Conservation (phyloP, 2,329 filamentous ascomycete genomes). For the Coniochaeta ligniaria region DNA sequence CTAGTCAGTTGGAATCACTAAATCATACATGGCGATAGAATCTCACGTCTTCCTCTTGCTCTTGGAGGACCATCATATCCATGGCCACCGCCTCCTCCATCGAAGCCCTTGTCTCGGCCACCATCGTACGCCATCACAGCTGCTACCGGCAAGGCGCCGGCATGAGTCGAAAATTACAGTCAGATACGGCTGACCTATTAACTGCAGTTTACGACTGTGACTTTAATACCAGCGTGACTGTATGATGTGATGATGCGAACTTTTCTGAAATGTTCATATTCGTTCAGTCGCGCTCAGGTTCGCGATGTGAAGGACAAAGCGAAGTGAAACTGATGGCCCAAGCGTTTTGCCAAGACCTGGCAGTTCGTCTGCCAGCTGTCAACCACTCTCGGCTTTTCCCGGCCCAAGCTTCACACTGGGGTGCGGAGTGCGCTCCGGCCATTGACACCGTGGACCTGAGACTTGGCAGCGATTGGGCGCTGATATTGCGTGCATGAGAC, state of each 20-base stretch:
- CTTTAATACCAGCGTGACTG: no score
- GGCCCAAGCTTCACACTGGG: neutral
- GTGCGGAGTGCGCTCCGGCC: neutral
- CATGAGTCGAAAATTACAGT: neutral
- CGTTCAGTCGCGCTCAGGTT: neutral
- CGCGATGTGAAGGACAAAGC: neutral
- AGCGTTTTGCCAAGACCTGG: neutral
- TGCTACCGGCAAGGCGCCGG: neutral
- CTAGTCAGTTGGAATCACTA: neutral
- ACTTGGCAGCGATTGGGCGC: neutral
- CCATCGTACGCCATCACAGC: conserved; percentile 44
- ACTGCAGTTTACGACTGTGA: neutral
- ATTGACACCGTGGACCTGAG: neutral
- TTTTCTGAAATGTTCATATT: neutral
- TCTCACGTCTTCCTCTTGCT: conserved; percentile 14
- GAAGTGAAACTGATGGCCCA: neutral
- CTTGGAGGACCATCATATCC: conserved; percentile 8
- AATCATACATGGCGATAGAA: neutral
- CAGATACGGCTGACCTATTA: neutral
- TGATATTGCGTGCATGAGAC: neutral
- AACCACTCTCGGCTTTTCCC: neutral
- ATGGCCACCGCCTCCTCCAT: conserved; percentile 13
- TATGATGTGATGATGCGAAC: neutral
- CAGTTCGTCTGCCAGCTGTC: neutral
- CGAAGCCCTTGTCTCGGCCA: conserved; percentile 34